Conservation (phyloP, 805 yeast species). For the Myxozyma neotropica region DNA sequence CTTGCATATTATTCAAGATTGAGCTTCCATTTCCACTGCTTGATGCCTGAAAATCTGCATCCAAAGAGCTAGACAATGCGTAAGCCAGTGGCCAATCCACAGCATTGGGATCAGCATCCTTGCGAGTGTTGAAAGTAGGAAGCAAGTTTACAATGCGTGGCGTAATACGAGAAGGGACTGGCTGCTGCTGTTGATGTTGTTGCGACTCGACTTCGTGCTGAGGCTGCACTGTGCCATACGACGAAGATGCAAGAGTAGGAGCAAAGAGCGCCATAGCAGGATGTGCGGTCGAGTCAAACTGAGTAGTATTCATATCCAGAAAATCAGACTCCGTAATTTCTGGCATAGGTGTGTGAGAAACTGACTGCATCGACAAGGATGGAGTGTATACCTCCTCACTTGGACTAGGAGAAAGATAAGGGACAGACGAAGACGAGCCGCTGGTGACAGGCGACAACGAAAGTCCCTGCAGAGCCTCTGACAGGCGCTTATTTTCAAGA, state of each 20-base stretch:
- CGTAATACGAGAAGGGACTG: conserved; percentile 13
- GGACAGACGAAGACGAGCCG: conserved; percentile 7
- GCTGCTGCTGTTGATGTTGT: background rate
- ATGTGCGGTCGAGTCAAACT: background rate
- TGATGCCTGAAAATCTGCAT: background rate
- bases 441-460: conserved; percentile 11
- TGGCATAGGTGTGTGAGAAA: background rate
- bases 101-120: conserved; percentile 31
- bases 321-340: conserved; percentile 1
- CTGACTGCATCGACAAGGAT: background rate
- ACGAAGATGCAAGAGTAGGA: background rate
- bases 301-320: background rate
- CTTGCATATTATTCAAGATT: conserved; percentile 29
- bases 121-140: conserved; percentile 28
- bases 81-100: conserved; percentile 37
- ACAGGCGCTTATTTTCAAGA: conserved; percentile 30
- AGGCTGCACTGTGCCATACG: background rate
- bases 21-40: background rate
- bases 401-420: conserved; percentile 22
- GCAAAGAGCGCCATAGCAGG: background rate
- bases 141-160: conserved; percentile 33
- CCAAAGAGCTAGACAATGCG: conserved; percentile 1
- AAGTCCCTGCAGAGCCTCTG: conserved; percentile 20
- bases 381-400: conserved; percentile 4
- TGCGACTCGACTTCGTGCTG: no score